Percentiles rank a stretch among this genome's conserved stretches.
Conservation (phyloP, 129 eudicot species). For the Flaveria sonorensis region DNA sequence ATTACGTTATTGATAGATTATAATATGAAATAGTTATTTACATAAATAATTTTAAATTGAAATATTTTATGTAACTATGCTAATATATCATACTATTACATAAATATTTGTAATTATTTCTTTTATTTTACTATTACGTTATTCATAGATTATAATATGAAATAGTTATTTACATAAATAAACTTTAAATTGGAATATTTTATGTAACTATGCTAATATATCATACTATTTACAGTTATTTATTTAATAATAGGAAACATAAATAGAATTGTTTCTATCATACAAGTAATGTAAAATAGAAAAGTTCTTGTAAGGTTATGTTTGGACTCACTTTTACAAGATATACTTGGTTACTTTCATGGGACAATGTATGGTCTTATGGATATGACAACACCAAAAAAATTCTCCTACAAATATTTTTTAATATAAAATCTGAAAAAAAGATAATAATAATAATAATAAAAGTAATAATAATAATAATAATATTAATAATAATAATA, state of each 20-base stretch:
- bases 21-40: too few species aligned
- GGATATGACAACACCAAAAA: constrained; percentile 30
- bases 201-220: background rate
- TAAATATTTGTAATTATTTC: background rate
- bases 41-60: too few species aligned
- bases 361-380: constrained; percentile 35
- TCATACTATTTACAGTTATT: background rate
- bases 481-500: too few species aligned
- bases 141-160: background rate
- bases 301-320: constrained; percentile 24
- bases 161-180: background rate
- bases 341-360: constrained; percentile 20
- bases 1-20: too few species aligned
- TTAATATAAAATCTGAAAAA: background rate
- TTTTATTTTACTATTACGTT: background rate
- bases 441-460: too few species aligned
- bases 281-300: background rate
- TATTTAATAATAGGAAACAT: background rate
- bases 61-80: too few species aligned
- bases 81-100: too few species aligned
- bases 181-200: background rate
- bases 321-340: constrained; percentile 27
- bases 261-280: background rate
- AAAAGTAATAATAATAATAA: too few species aligned
- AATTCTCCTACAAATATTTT: background rate